Percentiles rank a stretch among this genome's conserved stretches.
Conservation (phyloP, 2,329 filamentous ascomycete species). For the Neocucurbitaria cava region DNA sequence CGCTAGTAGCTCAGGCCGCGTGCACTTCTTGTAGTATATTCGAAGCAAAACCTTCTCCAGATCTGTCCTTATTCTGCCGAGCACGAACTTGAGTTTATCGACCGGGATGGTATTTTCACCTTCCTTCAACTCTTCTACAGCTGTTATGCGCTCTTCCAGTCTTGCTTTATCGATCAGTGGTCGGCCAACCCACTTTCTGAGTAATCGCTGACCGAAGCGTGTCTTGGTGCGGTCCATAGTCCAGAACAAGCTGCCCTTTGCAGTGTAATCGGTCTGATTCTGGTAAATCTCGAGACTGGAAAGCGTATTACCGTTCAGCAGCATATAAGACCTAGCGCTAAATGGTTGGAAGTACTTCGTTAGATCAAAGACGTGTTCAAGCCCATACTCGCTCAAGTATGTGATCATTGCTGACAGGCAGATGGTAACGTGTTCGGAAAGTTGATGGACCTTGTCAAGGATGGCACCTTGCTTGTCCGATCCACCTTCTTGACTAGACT, state of each 20-base stretch:
- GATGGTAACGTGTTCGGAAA: slow-evolving; percentile 85
- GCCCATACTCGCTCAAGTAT: slow-evolving; percentile 87
- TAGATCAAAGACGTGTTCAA: slow-evolving; percentile 93
- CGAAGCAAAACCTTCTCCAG: slow-evolving; percentile 92
- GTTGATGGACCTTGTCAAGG: slow-evolving; percentile 82
- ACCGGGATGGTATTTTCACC: slow-evolving; percentile 70
- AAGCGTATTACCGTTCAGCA: slow-evolving; percentile 92
- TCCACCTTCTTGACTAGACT: slow-evolving; percentile 50
- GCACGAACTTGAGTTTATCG: slow-evolving; percentile 75
- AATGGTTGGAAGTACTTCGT: slow-evolving; percentile 98
- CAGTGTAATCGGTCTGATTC: slow-evolving; percentile 85
- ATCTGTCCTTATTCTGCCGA: slow-evolving; percentile 77
- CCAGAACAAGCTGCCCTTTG: slow-evolving; percentile 93
- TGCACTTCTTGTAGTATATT: slow-evolving; percentile 97
- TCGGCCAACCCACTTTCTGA: slow-evolving; percentile 94
- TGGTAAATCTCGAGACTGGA: slow-evolving; percentile 95
- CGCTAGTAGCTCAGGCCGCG: slow-evolving; percentile 82
- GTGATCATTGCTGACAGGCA: slow-evolving; percentile 97
- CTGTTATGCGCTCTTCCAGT: slow-evolving; percentile 79
- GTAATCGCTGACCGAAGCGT: slow-evolving; percentile 82
- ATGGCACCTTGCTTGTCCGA: slow-evolving; percentile 61
- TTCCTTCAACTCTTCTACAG: slow-evolving; percentile 84
- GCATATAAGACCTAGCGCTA: slow-evolving; percentile 91
- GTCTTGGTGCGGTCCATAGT: slow-evolving; percentile 91
- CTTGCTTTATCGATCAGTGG: slow-evolving; percentile 78